phyloP scores from a whole-genome alignment of 129 eudicot species.

The Escallonia herrerae region DNA sequence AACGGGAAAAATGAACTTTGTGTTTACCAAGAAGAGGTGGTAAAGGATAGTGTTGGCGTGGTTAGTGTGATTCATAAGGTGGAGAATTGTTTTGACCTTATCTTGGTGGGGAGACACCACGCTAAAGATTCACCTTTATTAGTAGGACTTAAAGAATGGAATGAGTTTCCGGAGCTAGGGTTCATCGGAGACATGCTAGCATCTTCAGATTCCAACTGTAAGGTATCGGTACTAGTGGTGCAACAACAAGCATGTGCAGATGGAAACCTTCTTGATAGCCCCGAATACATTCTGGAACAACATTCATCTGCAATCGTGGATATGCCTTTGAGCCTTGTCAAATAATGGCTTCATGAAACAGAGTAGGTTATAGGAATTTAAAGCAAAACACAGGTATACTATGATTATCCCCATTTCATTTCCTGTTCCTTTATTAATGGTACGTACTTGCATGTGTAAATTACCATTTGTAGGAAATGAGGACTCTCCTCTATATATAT shows the following conservation, averaged over 20 bases:
- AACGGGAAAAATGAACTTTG: conserved; percentile 29
- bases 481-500: no score
- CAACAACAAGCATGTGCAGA: conserved; percentile 75
- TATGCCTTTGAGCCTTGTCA: no score
- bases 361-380: no score
- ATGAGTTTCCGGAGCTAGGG: conserved; percentile 91
- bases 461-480: no score
- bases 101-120: conserved; percentile 78
- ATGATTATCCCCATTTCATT: no score
- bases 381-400: no score
- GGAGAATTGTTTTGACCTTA: conserved; percentile 49
- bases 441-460: no score
- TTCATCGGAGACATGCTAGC: conserved; percentile 84
- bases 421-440: no score
- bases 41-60: conserved; percentile 63
- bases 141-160: conserved; percentile 91
- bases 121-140: conserved; percentile 59
- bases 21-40: conserved; percentile 32
- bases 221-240: conserved; percentile 64
- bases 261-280: no score
- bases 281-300: no score
- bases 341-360: no score
- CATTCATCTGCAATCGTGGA: no score
- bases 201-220: conserved; percentile 65
- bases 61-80: conserved; percentile 61